phyloP scores from a whole-genome alignment of 805 yeast species.

The Ogataea paradorogensis region DNA sequence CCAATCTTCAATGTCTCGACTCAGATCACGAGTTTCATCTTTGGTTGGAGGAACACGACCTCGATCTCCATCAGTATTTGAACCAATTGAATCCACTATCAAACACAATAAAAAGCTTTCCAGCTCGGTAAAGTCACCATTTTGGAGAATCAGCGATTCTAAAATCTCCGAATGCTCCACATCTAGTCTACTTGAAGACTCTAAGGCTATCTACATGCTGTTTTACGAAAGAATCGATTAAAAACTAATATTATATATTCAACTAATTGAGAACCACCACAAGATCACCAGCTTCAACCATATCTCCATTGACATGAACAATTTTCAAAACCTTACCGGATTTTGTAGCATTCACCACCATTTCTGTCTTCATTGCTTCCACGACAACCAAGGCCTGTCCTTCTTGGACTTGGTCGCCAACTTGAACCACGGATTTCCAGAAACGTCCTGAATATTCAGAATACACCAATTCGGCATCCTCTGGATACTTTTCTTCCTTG shows the following conservation, averaged over 20 bases:
- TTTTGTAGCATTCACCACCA: constrained; percentile 74
- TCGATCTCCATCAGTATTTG: constrained; percentile 11
- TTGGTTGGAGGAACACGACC: constrained; percentile 18
- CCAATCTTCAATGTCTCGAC: constrained; percentile 16
- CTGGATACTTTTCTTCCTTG: constrained; percentile 61
- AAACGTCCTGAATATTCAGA: constrained; percentile 96
- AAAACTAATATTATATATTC: background rate
- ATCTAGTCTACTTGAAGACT: constrained; percentile 61
- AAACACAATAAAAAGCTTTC: constrained; percentile 46
- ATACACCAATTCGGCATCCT: constrained; percentile 77
- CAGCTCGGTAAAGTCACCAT: constrained; percentile 56
- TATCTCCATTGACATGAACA: constrained; percentile 83
- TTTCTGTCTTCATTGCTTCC: constrained; percentile 98
- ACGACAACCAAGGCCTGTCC: constrained; percentile 85
- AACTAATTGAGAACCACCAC: constrained; percentile 63
- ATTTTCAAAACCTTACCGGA: constrained; percentile 72
- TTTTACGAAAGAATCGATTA: constrained; percentile 63
- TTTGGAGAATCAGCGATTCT: constrained; percentile 85
- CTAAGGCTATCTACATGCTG: constrained; percentile 78
- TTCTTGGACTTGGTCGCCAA: constrained; percentile 67
- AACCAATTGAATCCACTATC: background rate
- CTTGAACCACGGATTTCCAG: constrained; percentile 87
- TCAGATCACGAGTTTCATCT: constrained; percentile 24
- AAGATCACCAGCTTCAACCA: constrained; percentile 95
- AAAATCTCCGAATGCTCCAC: constrained; percentile 58